Conservation (phyloP, 345 rosid genomes). For the Melaleuca alternifolia region DNA sequence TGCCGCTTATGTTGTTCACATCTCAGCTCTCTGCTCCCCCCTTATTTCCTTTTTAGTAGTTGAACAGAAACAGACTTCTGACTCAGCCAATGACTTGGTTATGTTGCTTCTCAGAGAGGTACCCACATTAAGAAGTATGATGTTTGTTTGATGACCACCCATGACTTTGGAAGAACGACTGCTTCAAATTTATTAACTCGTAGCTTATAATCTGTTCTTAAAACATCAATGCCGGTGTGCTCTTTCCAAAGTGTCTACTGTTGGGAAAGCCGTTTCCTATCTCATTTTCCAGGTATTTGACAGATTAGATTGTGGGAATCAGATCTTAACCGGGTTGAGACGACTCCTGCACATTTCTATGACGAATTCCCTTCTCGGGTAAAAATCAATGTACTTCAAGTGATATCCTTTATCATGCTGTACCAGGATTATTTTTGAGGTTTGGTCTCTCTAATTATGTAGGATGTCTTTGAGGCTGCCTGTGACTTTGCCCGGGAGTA, state of each 20-base stretch:
- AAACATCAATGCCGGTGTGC: not conserved
- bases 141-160: not conserved
- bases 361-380: conserved; percentile 90
- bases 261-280: not conserved
- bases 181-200: not conserved
- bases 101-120: not conserved
- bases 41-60: not conserved
- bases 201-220: not conserved
- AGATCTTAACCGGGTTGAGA: conserved; percentile 88
- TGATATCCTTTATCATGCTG: not conserved
- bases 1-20: not conserved
- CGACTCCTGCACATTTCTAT: conserved; percentile 58
- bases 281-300: not conserved
- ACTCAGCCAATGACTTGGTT: not conserved
- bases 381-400: conserved; percentile 5
- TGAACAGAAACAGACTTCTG: not conserved
- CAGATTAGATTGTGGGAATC: conserved; percentile 97
- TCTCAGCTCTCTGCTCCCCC: not conserved
- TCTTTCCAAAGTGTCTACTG: not conserved
- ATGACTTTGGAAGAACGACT: not conserved
- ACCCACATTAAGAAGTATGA: not conserved
- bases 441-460: not conserved
- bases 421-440: not conserved
- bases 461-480: conserved; percentile 84
- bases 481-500: conserved; percentile 72